Base-by-base conservation (phyloP, 768 basidiomycete species). In the Tricholomella constricta region DNA sequence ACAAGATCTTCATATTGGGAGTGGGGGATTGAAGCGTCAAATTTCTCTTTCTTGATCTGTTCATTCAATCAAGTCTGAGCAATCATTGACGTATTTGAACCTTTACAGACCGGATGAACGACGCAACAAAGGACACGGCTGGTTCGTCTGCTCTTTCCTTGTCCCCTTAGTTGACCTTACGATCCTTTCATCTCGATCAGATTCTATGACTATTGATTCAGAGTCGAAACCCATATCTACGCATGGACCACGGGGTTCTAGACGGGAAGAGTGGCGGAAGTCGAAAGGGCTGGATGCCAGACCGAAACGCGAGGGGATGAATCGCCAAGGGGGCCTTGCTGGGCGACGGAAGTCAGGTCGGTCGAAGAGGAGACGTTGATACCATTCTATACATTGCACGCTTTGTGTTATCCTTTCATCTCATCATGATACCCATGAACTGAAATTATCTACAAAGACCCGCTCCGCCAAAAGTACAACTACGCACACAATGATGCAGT, bases 191-290 rank as follows among this genome's bases (percentile, higher is more conserved):
- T 44, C 48, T 19, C 45, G 26, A 55, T 50, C 38, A 78, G 84
- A 81, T 55, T 69, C 72, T 4, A 87, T 86, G 84, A 72, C 74
- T 47, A 63, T 85, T 36, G 86, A 90, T 45, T 49, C 68, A 22
- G 68, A 69, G 41, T 59, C 71, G 4, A 66, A 65, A 44, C 67
- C 65, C 19, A 77, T 94, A 56, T 94, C 92, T 8, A 95, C 93
- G 2, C 90, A 94, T 61, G 93, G 92, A 11, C 80, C 86, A 2
- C 83, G 91, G 27, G 75, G 78, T 45, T 88, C 89, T 43, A 76
- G 93, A 54, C 78, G 89, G 57, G 92, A 93, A 65, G 77, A 84
- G 58, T 95, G 93, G 93, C 75, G 91, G 65, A 72, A 72, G 51
- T 86, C 91, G 20, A 95, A 93, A 66, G 93, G 93, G 26, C 63